Conservation (phyloP, 106 monocot species). For the Cymbidium sinense region DNA sequence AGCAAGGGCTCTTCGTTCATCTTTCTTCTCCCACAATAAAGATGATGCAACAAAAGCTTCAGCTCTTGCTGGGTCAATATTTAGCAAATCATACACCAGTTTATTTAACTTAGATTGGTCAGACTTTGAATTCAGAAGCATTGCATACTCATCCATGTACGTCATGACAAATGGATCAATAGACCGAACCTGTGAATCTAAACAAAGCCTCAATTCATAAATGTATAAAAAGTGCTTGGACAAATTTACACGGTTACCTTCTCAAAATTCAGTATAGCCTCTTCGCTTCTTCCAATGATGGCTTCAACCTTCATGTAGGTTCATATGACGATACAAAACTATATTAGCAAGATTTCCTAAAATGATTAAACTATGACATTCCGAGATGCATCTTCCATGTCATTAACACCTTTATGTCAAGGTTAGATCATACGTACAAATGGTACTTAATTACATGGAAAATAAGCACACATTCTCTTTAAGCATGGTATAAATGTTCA, state of each 20-base stretch:
- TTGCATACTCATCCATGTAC: slow-evolving; percentile 99
- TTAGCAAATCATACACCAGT: slow-evolving; percentile 88
- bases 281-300: slow-evolving; percentile 83
- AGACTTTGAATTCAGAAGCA: slow-evolving; percentile 82
- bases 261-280: slow-evolving; percentile 94
- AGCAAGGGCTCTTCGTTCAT: slow-evolving; percentile 77
- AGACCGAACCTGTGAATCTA: slow-evolving; percentile 58
- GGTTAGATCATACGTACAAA: background rate
- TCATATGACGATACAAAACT: background rate
- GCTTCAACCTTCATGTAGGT: slow-evolving; percentile 70
- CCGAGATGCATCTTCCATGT: background rate
- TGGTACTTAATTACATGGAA: background rate
- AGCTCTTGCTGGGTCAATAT: slow-evolving; percentile 72
- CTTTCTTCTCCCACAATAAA: slow-evolving; percentile 91
- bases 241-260: slow-evolving; percentile 48
- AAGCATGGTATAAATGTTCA: background rate
- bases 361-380: background rate
- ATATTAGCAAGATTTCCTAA: background rate
- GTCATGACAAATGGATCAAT: slow-evolving; percentile 86
- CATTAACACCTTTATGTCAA: background rate
- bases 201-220: background rate
- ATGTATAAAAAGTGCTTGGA: slow-evolving; percentile 1
- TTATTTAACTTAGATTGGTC: slow-evolving; percentile 78
- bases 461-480: background rate
- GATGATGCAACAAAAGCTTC: slow-evolving; percentile 84